Evolutionary conservation across 2,329 filamentous ascomycete genomes (phyloP).

Genomic region (Tolypocladium tundrense): DNA sequence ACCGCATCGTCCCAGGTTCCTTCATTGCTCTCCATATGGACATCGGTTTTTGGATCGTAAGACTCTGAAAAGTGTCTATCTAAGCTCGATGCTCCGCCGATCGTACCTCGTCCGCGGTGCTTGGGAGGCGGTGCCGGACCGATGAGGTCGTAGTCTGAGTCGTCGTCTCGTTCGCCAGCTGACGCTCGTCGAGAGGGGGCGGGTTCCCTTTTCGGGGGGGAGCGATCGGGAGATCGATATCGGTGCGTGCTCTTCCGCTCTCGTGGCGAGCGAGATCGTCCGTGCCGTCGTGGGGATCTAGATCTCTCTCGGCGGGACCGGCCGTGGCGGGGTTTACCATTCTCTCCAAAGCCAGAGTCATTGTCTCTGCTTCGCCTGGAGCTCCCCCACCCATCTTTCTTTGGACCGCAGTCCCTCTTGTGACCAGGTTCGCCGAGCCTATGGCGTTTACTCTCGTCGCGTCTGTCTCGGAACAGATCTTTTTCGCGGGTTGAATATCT

Average conservation of each 20-base stretch:
- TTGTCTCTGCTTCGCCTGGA: constrained; percentile 1
- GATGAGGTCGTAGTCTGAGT: constrained; percentile 66
- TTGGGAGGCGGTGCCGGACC: constrained; percentile 55
- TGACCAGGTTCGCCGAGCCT: neutral
- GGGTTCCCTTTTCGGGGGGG: neutral
- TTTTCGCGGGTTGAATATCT: constrained; percentile 5
- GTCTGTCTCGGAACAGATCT: constrained; percentile 7
- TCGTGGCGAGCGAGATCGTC: constrained; percentile 21
- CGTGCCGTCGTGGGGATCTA: constrained; percentile 14
- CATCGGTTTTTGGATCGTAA: constrained; percentile 48
- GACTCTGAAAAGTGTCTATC: constrained; percentile 67
- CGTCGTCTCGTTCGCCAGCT: constrained; percentile 6
- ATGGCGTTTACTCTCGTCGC: constrained; percentile 1
- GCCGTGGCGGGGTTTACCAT: neutral
- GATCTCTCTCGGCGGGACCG: neutral
- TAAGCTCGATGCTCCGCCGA: constrained; percentile 54
- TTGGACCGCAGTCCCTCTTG: neutral
- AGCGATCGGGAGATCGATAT: constrained; percentile 16
- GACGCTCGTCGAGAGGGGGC: neutral
- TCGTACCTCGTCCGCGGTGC: constrained; percentile 58
- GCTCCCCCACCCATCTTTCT: constrained; percentile 7
- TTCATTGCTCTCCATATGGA: constrained; percentile 32
- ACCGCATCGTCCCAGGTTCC: constrained; percentile 73
- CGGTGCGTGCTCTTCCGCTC: constrained; percentile 19
- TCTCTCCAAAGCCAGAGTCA: neutral